Evolutionary conservation across 345 rosid genomes (phyloP).

Genomic region (Corchorus olitorius): DNA sequence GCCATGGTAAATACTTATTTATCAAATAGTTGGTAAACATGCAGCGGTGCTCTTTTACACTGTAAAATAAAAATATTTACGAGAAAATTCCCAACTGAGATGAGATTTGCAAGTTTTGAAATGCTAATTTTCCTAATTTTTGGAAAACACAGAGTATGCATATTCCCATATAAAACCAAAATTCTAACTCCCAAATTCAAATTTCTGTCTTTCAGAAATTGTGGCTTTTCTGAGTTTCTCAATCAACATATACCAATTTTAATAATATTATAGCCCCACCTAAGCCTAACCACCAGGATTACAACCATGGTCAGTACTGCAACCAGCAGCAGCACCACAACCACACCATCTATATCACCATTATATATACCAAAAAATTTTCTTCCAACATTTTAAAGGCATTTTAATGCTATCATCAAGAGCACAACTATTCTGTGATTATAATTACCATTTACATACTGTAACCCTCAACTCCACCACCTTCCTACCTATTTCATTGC

Average conservation of each 20-base stretch:
- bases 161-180: slow-evolving; percentile 3
- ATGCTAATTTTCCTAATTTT: not conserved
- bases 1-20: not conserved
- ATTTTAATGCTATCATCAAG: not conserved
- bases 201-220: not conserved
- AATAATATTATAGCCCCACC: not conserved
- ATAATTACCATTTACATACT: not conserved
- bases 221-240: not conserved
- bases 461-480: not conserved
- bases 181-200: not conserved
- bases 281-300: not conserved
- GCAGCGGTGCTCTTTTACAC: not conserved
- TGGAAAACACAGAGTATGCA: not conserved
- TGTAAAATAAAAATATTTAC: slow-evolving; percentile 1
- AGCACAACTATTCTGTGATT: not conserved
- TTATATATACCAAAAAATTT: not conserved
- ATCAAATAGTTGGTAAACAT: not conserved
- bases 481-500: not conserved
- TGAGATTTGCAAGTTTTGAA: not conserved
- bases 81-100: not conserved
- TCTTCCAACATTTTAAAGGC: not conserved
- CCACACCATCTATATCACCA: not conserved
- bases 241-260: not conserved
- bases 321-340: slow-evolving; percentile 5
- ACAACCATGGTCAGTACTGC: not conserved